Base-by-base conservation (phyloP, 257 asterid genomes). In the Nicotiana tabacum region DNA sequence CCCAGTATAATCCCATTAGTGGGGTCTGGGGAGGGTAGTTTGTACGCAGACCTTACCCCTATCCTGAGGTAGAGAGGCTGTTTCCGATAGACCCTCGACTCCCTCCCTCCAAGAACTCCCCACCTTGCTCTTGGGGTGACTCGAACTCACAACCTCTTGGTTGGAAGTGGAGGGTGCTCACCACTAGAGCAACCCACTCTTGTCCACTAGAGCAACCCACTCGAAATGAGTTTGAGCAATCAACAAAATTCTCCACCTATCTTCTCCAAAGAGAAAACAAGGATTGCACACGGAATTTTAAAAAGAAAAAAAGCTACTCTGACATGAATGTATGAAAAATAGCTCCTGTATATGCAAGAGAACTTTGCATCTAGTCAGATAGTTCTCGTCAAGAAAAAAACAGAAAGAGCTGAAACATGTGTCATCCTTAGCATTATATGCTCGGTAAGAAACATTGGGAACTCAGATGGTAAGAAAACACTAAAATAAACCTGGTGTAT, bases 141-240 rank as follows among this genome's bases (percentile, higher is more conserved):
- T 21, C 24, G 24, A 21, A 21, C 24, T 21, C 24, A 21, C 24
- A 21, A 21, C 24, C 24, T 21, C 24, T 21, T 21, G 24, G 24
- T 21, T 21, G 24, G 24, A 21, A 21, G 24, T 21, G 24, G 24
- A 21, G 24, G 24, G 24, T 21, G 24, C 24, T 21, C 24, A 21
- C 24, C 24, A 21, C 24, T 21, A 21, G 24, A 21, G 24, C 24
- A 21, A 21, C 24, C 24, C 24, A 21, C 24, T 21, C 24, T 21
- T 21, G 24, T 21, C 24, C 24, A 21, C 24, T 21, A 21, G 24
- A 21, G 24, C 24, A 21, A 21, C 24, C 24, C 24, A 21, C 24
- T 21, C 60, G 24, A 43, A 43, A 70, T 70, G 60, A 70, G 78
- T 70, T 70, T 43, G n/a, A 70, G 78, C 56, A 70, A 70, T 70